These are phyloP conservation scores for Delitschia confertaspora DNA, from an alignment of 495 filamentous ascomycete genomes.

Conservation along the genomic window DNA sequence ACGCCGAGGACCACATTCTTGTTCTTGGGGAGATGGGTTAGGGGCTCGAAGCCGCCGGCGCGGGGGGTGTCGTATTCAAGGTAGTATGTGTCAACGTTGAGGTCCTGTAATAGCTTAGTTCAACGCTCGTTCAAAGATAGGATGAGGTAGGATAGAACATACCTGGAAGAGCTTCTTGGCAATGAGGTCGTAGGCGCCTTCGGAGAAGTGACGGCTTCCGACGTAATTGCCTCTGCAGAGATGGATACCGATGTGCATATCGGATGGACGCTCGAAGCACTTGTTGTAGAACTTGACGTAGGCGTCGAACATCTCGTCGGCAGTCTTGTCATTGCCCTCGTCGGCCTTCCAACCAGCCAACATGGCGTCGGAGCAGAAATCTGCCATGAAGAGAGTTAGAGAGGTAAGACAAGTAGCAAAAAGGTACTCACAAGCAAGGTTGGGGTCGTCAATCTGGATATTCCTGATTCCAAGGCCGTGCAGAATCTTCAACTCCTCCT, in stretches of 20 bases:
- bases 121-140: not conserved
- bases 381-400: slow-evolving; percentile 4
- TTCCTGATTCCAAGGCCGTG: slow-evolving; percentile 34
- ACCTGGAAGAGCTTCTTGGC: slow-evolving; percentile 52
- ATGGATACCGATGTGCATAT: slow-evolving; percentile 59
- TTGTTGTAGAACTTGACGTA: slow-evolving; percentile 58
- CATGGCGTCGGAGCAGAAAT: slow-evolving; percentile 59
- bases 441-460: slow-evolving; percentile 38
- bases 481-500: slow-evolving; percentile 31
- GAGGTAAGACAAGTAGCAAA: not conserved
- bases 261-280: slow-evolving; percentile 44
- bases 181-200: slow-evolving; percentile 60
- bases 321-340: slow-evolving; percentile 44
- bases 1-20: slow-evolving; percentile 60
- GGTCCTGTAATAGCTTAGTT: slow-evolving; percentile 33
- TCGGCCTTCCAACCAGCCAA: slow-evolving; percentile 51
- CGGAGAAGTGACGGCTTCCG: slow-evolving; percentile 48
- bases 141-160: not conserved
- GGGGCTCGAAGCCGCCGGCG: slow-evolving; percentile 58
- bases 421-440: slow-evolving; percentile 40
- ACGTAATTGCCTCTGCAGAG: slow-evolving; percentile 56
- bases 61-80: slow-evolving; percentile 61
- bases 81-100: slow-evolving; percentile 60
- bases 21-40: slow-evolving; percentile 50
- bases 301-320: slow-evolving; percentile 47